Evolutionary conservation across 1,139 yeast genomes (phyloP), one percentile per base, ranked within the genome.

Genomic region (Zygosaccharomyces sapae): DNA sequence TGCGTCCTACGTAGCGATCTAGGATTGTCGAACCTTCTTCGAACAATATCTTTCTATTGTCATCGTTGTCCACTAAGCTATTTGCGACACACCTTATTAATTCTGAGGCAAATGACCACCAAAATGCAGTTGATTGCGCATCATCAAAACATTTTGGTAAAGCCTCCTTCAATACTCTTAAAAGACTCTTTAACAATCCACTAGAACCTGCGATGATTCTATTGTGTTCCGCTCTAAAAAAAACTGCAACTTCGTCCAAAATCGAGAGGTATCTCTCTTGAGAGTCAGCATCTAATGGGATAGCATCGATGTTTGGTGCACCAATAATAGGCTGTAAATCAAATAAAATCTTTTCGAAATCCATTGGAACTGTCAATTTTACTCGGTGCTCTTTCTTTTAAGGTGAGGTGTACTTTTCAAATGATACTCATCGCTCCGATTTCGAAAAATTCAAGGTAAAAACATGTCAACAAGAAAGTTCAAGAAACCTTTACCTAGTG

Each of bases 21-120:
- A 56, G 8, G 4, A 59, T 33, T 10, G 44, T 12, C 2, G 29
- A 12, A 2, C 35, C 46, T n/a, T 46, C 44, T 3, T 50, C 49
- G 10, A 54, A 27, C 12, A 62, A 43, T n/a, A 55, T 37, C 12
- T 49, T 43, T 33, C 69, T 52, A 38, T 66, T 66, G 1, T 30
- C 37, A 45, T 63, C 62, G 44, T 63, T 61, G 48, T 66, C 68
- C 1, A 61, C 62, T 12, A 66, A 40, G 24, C 60, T 41, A 47
- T 65, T 65, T 0, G 68, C 68, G 5, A 63, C 44, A 42, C 66
- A 62, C 46, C 68, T 57, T 2, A 59, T 51, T 29, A 63, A 19
- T 44, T 63, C 67, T 9, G 65, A 60, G 9, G 52, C 45, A 33
- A 65, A 20, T 29, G 48, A 50, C 33, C 54, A 48, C 46, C 51